Percentiles rank a stretch among this genome's conserved stretches.
Evolutionary conservation across 176 grass and related monocot genomes (phyloP).

Genomic region (Pharus latifolius): DNA sequence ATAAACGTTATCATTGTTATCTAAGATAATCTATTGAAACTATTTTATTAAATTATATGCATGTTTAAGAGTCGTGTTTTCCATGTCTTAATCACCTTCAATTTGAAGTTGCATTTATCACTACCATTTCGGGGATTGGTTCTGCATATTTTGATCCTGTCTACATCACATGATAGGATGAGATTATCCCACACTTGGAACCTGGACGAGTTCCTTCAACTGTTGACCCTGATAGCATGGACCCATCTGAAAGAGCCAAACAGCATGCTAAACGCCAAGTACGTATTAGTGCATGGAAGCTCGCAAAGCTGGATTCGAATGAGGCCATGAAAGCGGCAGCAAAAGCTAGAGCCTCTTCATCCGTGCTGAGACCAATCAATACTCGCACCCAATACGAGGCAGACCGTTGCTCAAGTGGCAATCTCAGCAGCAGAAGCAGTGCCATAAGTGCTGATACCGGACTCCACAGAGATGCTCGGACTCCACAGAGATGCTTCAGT

Average conservation of each 20-base stretch:
- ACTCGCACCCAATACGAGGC: conserved; percentile 18
- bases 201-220: conserved; percentile 80
- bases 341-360: conserved; percentile 90
- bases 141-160: conserved; percentile 14
- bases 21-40: not conserved
- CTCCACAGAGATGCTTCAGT: conserved; percentile 12
- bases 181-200: conserved; percentile 83
- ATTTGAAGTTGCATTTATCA: not conserved
- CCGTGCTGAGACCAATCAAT: conserved; percentile 74
- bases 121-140: not conserved
- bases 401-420: conserved; percentile 31
- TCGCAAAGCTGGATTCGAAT: conserved; percentile 77
- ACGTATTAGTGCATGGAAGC: conserved; percentile 91
- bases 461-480: conserved; percentile 31
- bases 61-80: conserved; percentile 2
- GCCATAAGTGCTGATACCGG: conserved; percentile 47
- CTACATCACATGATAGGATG: conserved; percentile 48
- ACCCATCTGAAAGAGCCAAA: conserved; percentile 44
- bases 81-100: not conserved
- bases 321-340: conserved; percentile 85
- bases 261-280: conserved; percentile 55
- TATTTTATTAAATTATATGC: too few species aligned
- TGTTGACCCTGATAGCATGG: conserved; percentile 72
- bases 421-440: conserved; percentile 41
- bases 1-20: conserved; percentile 1